A percentile compares a stretch with the other conserved stretches of the same genome.
Conservation (phyloP, 148 eudicot genomes). For the Heliosperma pusillum region DNA sequence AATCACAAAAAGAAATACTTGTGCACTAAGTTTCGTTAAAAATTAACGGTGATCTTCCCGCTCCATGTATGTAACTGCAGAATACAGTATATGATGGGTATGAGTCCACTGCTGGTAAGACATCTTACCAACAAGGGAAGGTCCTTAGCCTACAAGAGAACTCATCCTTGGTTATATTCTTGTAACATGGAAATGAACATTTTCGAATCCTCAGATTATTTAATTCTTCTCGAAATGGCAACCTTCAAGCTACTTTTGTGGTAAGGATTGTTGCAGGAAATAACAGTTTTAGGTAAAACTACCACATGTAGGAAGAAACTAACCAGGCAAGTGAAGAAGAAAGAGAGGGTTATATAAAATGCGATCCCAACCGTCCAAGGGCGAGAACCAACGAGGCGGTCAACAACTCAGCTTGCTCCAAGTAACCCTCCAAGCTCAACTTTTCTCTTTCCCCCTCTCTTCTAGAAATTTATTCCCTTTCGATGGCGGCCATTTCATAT, state of each 20-base stretch:
- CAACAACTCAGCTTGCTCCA: slow-evolving; percentile 33
- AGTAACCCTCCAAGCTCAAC: slow-evolving; percentile 36
- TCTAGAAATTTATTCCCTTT: neutral
- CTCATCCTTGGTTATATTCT: too few relatives aligned
- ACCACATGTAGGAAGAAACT: neutral
- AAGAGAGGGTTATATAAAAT: slow-evolving; percentile 20
- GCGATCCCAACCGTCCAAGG: slow-evolving; percentile 10
- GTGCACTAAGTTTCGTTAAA: neutral
- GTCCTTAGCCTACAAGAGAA: too few relatives aligned
- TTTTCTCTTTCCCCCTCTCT: slow-evolving; percentile 6
- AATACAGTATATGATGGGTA: too few relatives aligned
- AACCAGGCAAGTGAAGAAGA: slow-evolving; percentile 56
- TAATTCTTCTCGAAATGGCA: too few relatives aligned
- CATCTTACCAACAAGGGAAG: too few relatives aligned
- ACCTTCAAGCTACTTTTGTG: too few relatives aligned
- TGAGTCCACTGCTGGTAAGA: too few relatives aligned
- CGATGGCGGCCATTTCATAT: neutral
- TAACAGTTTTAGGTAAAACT: too few relatives aligned
- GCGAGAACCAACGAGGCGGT: neutral
- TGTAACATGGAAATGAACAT: too few relatives aligned
- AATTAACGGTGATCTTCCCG: neutral
- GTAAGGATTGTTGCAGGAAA: too few relatives aligned
- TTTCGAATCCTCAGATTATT: too few relatives aligned
- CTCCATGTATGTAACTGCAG: too few relatives aligned
- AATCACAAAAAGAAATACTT: neutral